Base-by-base conservation (phyloP, 164 flowering plant species). In the Piper betle region DNA sequence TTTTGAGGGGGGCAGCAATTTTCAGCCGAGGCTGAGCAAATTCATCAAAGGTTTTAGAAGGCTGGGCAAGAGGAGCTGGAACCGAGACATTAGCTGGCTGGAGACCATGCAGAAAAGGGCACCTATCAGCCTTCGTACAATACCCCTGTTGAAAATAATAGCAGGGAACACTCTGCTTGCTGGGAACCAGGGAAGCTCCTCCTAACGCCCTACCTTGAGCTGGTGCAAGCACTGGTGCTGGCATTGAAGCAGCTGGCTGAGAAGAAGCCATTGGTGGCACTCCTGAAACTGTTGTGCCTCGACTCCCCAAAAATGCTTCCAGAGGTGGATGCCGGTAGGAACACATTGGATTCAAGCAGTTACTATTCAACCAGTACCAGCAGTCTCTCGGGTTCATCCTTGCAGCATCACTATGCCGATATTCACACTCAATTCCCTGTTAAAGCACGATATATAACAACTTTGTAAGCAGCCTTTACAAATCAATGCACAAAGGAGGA, bases 381-480 rank as follows among this genome's bases (percentile, higher is more conserved):
- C 98, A 91, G 71, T 91, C 98, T 64, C 92, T 76, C 7, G 98
- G 98, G 69, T 91, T 91, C 53, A 87, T 69, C 62, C 96, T 78
- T 12, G 98, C 98, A 74, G 73, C 68, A 62, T 88, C 98, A 72
- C 98, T 91, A 59, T 91, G 98, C 4, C 98, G 92, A 67, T 79
- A 91, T 74, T 91, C 98, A 59, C 98, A 91, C 73, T 91, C 98
- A 73, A 73, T 77, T 73, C 98, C 98, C 98, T 91, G 76, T 46
- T 7, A 18, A 46, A 62, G 17, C 54, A 39, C 39, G 18, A 46
- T 20, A 48, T 7, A 9, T 18, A 18, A 17, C 5, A 16, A n/a
- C 38, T 5, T 37, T 15, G 25, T 2, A 10, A 8, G 2, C 8
- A 43, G 2, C 50, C 8, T 43, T 15, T 8, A 3, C 4, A 6